A percentile compares a stretch with the other conserved stretches of the same genome.
Conservation (phyloP, 169 alveolate species). For the Cryptosporidium andersoni region DNA sequence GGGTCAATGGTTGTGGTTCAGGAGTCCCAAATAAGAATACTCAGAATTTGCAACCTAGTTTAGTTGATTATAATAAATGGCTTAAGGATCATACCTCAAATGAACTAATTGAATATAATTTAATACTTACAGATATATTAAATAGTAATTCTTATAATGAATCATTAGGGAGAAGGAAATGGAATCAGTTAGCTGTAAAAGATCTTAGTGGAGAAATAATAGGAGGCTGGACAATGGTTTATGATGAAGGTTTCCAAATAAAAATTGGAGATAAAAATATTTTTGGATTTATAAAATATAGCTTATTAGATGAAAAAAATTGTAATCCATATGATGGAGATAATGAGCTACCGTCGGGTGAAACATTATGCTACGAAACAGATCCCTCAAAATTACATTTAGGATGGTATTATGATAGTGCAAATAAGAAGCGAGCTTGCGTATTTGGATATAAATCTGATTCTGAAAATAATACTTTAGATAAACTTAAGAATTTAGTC, state of each 20-base stretch:
- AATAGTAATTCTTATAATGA: neutral
- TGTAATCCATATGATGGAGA: conserved; percentile 74
- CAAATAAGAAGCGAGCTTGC: conserved; percentile 33
- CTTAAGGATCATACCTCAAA: conserved; percentile 15
- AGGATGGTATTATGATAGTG: conserved; percentile 70
- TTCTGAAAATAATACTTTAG: neutral
- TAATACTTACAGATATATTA: conserved; percentile 37
- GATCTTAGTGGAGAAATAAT: conserved; percentile 20
- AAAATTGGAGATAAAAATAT: conserved; percentile 38
- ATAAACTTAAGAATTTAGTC: conserved; percentile 12
- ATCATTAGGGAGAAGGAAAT: conserved; percentile 35
- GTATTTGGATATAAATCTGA: conserved; percentile 37
- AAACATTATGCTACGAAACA: conserved; percentile 74
- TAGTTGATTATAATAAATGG: conserved; percentile 66
- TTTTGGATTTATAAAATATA: conserved; percentile 72
- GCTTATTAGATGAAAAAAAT: conserved; percentile 12
- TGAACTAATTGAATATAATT: conserved; percentile 1
- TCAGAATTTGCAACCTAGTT: conserved; percentile 68
- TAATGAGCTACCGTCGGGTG: conserved; percentile 71
- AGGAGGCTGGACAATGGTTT: conserved; percentile 84
- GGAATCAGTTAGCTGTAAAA: conserved; percentile 73
- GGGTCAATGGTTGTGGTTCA: conserved; percentile 75
- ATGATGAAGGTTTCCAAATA: conserved; percentile 84
- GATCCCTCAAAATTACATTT: conserved; percentile 72
- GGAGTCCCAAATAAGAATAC: conserved; percentile 76